Evolutionary conservation across 2,329 filamentous ascomycete species (phyloP), one percentile per base, ranked within the genome.

Genomic region (Immersiporthe knoxdaviesiana): DNA sequence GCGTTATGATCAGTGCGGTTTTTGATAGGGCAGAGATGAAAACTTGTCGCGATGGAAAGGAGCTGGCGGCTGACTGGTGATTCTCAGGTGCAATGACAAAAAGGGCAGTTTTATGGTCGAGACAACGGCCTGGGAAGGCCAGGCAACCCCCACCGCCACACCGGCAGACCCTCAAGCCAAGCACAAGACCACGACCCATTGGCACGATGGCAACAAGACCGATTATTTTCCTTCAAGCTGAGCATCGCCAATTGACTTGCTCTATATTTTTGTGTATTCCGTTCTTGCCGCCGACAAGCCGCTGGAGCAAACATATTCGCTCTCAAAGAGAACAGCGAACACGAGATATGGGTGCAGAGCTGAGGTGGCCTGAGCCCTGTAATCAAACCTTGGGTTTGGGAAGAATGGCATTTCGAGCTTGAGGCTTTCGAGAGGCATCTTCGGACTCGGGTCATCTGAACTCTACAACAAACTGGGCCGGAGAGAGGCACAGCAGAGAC

Each of bases 81-180:
- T 62, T 30, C 39, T 39, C n/a, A 90, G 88, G 73, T 90, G 88
- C 77, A 80, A 81, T 69, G 87, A 90, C 77, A 83, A 79, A 73
- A 85, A 86, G 18, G 86, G 85, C 5, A 79, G 69, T 10, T 91
- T 90, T 73, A 84, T 81, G 76, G 85, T 89, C 58, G 88, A 91
- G 79, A 91, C 88, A 32, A 90, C 88, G 16, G 82, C 84, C 58
- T 90, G 88, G 88, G 88, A 90, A 78, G 82, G 74, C 18, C 56
- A 66, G 44, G 16, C 18, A 32, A 71, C 67, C 37, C 66, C 69
- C 27, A 68, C 70, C 30, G 77, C 70, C 76, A 75, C 70, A 73
- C 73, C 69, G 62, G 63, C 67, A 72, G 72, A 63, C 69, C 66
- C 70, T 66, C 70, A 41, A 64, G 67, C 62, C 59, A 74, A 73